Base-by-base conservation (phyloP, 2,329 filamentous ascomycete genomes). In the Hypoxylon sp. region DNA sequence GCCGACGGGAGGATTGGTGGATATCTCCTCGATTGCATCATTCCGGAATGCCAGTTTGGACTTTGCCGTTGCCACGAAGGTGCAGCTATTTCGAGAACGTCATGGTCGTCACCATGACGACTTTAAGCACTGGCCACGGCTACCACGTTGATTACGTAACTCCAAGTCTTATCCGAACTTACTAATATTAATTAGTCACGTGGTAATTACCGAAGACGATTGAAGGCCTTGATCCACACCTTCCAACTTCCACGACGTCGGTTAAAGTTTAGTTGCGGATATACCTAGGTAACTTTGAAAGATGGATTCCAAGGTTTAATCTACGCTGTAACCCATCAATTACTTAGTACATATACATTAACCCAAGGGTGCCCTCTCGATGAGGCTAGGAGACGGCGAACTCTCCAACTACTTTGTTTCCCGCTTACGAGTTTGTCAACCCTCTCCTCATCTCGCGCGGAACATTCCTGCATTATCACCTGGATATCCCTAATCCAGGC, bases 11-110 rank as follows among this genome's bases (percentile, higher is more conserved):
- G 65, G 21, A 68, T 55, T 19, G 43, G 32, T 21, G 61, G 53
- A 32, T 68, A 68, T 30, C 27, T 68, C 48, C 61, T 59, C 23
- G 53, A 57, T 14, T 62, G 48, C 61, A 62, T 62, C 14, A 12
- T 55, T 48, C 25, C 21, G 30, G 11, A 48, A 7, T 25, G 25
- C 14, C 29, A 30, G 29, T 8, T 9, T 8, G 32, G 37, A n/a
- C 32, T 21, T 25, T 30, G 14, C n/a, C 11, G 16, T 37, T 37
- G 16, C 19, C n/a, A 14, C n/a, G n/a, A 46, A 30, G 12, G 48
- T 8, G 48, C 6, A 39, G 19, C 21, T 3, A 39, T 29, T 46
- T 5, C 37, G 12, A n/a, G n/a, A n/a, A n/a, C n/a, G n/a, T n/a
- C n/a, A n/a, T n/a, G n/a, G 9, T 43, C 55, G 55, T 58, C 55